Conservation (phyloP, 768 basidiomycete species). For the Lactarius deliciosus region DNA sequence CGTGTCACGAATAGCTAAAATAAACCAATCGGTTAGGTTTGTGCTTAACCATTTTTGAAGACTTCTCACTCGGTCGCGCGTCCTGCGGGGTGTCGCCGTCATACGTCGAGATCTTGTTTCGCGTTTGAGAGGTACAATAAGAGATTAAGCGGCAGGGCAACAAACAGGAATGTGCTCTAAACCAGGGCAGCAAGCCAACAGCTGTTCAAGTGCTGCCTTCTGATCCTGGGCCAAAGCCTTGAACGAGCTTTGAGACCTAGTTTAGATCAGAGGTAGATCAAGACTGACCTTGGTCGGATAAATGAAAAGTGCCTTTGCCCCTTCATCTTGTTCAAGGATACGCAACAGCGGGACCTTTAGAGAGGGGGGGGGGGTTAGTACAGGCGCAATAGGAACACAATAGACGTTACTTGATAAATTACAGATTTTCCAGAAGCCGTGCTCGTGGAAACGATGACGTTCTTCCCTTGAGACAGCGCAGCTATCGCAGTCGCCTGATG, state of each 20-base stretch:
- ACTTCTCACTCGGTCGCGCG: conserved; percentile 50
- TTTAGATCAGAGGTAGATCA: neutral
- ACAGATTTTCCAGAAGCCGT: conserved; percentile 90
- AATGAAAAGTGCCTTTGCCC: conserved; percentile 74
- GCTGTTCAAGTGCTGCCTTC: conserved; percentile 61
- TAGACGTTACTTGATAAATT: conserved; percentile 68
- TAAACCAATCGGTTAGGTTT: conserved; percentile 2
- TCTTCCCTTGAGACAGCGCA: conserved; percentile 51
- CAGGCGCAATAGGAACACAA: neutral
- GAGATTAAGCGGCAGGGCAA: neutral
- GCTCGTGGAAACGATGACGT: conserved; percentile 87
- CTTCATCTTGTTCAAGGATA: conserved; percentile 58
- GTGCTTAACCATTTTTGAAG: neutral
- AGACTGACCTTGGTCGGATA: conserved; percentile 79
- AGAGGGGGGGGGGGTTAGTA: neutral
- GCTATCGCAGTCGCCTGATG: conserved; percentile 75
- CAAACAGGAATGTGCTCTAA: conserved; percentile 59
- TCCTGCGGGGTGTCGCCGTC: conserved; percentile 87
- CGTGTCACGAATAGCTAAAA: conserved; percentile 62
- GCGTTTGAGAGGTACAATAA: neutral
- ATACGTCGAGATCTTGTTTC: conserved; percentile 64
- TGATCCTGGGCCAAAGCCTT: conserved; percentile 92
- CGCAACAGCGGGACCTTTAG: conserved; percentile 66
- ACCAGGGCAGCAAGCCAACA: conserved; percentile 58
- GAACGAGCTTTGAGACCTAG: neutral